Evolutionary conservation across 257 asterid genomes (phyloP).

Genomic region (Fraxinus americana): DNA sequence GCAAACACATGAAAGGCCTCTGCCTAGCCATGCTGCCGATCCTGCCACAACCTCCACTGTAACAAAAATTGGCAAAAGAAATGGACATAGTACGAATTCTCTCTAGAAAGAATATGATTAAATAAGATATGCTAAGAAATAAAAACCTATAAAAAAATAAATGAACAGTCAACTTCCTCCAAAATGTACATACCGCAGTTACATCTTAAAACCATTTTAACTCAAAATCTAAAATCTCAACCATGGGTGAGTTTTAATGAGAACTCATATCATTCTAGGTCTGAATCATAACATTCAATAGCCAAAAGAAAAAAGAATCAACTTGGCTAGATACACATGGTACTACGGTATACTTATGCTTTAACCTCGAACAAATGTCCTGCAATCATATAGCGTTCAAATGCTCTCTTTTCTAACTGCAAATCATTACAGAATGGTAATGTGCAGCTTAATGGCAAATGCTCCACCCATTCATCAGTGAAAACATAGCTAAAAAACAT

Average conservation of each 20-base stretch:
- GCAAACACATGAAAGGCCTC: conserved; percentile 95
- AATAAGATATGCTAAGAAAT: conserved; percentile 14
- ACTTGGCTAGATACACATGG: not conserved
- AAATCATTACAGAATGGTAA: not conserved
- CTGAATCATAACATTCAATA: too few species aligned
- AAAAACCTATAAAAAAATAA: not conserved
- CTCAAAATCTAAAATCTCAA: not conserved
- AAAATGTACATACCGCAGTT: conserved; percentile 1
- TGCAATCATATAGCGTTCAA: not conserved
- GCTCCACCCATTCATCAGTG: conserved; percentile 12
- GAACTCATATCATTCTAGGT: not conserved
- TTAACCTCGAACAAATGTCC: not conserved
- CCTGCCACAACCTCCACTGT: conserved; percentile 89
- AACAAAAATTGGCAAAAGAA: conserved; percentile 28
- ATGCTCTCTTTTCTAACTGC: not conserved
- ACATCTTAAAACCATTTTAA: conserved; percentile 12
- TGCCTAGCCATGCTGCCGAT: conserved; percentile 98
- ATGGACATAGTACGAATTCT: conserved; percentile 7
- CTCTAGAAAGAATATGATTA: not conserved
- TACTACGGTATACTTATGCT: not conserved
- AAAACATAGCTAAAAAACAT: not conserved
- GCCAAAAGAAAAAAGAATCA: not conserved
- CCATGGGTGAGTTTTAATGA: not conserved
- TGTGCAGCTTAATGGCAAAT: not conserved
- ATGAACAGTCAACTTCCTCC: conserved; percentile 13